Base-by-base conservation (phyloP, 106 monocot genomes). In the Dendrobium catenatum region DNA sequence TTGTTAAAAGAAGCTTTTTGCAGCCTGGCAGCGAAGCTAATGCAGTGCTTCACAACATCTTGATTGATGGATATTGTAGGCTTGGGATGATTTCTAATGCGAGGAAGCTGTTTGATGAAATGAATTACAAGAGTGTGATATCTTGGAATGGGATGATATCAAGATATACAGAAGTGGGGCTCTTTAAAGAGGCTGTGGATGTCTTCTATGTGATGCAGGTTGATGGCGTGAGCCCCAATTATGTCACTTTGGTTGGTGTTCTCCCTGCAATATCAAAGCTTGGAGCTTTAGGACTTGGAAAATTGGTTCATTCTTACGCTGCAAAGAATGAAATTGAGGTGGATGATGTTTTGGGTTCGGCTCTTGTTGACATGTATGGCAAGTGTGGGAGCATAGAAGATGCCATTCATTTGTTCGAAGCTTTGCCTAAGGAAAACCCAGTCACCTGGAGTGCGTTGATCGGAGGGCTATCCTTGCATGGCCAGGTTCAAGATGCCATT, bases 301-400 rank as follows among this genome's bases (percentile, higher is more conserved):
- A 90, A 73, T 90, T 85, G 86, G 78, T 88, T 6, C 87, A 93
- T 29, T 3, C 29, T 3, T 86, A 85, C 55, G 82, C 61, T 1
- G 79, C 68, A 37, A 88, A 83, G 85, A 85, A 82, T 17, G 77
- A 48, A 17, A 87, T 91, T 29, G 24, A 73, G 17, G 42, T 91
- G 10, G 88, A 86, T 51, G 94, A 88, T 79, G 81, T 85, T 1
- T 55, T 91, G 6, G 94, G 89, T 0, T 87, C 91, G 3, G 89
- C 89, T 4, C 79, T 94, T 40, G 51, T 94, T 15, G 91, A 94
- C 56, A 94, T 94, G 94, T 91, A 94, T 75, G 74, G 86, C 7
- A 94, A 94, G 75, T 91, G 89, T 64, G 91, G 94, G 48, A 83
- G 81, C 48, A 77, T 94, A 68, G 84, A 90, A 2, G 85, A 78